These are phyloP conservation scores for Edaphochlamys debaryana DNA, from an alignment of 139 green algal genomes.

Conservation along the genomic window DNA sequence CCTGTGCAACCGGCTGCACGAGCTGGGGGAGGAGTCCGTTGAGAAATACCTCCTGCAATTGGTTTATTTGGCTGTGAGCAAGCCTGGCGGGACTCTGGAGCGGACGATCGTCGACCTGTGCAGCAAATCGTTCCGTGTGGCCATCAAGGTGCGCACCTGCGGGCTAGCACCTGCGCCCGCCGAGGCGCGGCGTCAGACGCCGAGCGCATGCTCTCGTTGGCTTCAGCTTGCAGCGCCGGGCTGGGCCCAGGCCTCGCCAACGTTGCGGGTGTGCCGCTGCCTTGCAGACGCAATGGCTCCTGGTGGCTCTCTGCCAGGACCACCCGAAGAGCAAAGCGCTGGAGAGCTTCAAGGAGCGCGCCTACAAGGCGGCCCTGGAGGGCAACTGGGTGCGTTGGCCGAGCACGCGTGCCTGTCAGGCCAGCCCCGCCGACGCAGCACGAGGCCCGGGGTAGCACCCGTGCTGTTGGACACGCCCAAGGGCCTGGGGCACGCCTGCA, in stretches of 20 bases:
- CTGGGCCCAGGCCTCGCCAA: no score
- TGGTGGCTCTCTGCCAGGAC: conserved; percentile 92
- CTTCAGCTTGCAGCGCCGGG: no score
- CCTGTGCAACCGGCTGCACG: conserved; percentile 89
- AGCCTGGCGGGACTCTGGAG: conserved; percentile 75
- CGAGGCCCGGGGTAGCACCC: no score
- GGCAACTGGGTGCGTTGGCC: conserved; percentile 77
- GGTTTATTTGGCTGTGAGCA: conserved; percentile 79
- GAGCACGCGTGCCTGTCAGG: no score
- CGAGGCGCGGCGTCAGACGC: no score
- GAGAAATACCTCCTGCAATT: conserved; percentile 90
- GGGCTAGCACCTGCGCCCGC: no score
- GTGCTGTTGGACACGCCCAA: no score
- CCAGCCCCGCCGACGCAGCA: no score
- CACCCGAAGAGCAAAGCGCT: conserved; percentile 71
- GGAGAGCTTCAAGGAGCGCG: conserved; percentile 62
- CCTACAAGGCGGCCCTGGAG: conserved; percentile 81
- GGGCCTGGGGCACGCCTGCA: no score
- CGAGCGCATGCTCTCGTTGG: no score
- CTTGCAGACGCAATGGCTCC: conserved; percentile 88
- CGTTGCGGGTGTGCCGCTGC: no score
- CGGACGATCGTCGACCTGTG: conserved; percentile 85
- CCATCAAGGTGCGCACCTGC: conserved; percentile 84
- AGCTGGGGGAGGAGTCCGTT: conserved; percentile 78
- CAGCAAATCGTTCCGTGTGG: conserved; percentile 80